A percentile compares a stretch with the other conserved stretches of the same genome.
Conservation (phyloP, 352 stramenopile genomes). For the Blastocystis sp. region DNA sequence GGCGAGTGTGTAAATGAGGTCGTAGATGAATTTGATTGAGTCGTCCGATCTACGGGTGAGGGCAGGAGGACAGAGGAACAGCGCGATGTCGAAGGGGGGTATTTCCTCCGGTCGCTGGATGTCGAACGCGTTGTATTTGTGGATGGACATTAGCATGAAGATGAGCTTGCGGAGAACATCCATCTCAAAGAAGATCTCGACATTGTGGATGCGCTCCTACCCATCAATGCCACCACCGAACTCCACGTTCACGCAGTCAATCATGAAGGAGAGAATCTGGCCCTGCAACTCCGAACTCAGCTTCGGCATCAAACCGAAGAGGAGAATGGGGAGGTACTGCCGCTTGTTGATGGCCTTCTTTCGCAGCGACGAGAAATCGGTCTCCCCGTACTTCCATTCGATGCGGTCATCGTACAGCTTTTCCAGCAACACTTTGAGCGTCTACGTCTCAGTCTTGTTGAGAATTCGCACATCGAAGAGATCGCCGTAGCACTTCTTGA, state of each 20-base stretch:
- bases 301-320: slow-evolving; percentile 68
- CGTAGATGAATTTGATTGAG: slow-evolving; percentile 56
- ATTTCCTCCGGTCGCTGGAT: slow-evolving; percentile 25
- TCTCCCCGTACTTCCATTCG: slow-evolving; percentile 59
- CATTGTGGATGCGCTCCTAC: slow-evolving; percentile 71
- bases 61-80: neutral
- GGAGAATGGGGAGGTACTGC: slow-evolving; percentile 68
- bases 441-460: neutral
- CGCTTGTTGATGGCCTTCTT: slow-evolving; percentile 65
- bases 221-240: neutral
- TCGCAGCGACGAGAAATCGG: slow-evolving; percentile 38
- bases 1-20: slow-evolving; percentile 60
- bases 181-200: slow-evolving; percentile 74
- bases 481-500: slow-evolving; percentile 73
- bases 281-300: slow-evolving; percentile 44
- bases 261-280: slow-evolving; percentile 45
- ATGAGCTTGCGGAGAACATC: slow-evolving; percentile 73
- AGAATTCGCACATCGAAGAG: slow-evolving; percentile 33
- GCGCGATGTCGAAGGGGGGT: slow-evolving; percentile 26
- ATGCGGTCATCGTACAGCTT: slow-evolving; percentile 71
- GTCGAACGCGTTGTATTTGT: slow-evolving; percentile 71
- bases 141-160: slow-evolving; percentile 73
- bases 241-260: slow-evolving; percentile 67
- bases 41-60: slow-evolving; percentile 47
- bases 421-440: slow-evolving; percentile 68